Evolutionary conservation across 805 yeast species (phyloP).

Genomic region (Teunomyces barrocoloradensis): DNA sequence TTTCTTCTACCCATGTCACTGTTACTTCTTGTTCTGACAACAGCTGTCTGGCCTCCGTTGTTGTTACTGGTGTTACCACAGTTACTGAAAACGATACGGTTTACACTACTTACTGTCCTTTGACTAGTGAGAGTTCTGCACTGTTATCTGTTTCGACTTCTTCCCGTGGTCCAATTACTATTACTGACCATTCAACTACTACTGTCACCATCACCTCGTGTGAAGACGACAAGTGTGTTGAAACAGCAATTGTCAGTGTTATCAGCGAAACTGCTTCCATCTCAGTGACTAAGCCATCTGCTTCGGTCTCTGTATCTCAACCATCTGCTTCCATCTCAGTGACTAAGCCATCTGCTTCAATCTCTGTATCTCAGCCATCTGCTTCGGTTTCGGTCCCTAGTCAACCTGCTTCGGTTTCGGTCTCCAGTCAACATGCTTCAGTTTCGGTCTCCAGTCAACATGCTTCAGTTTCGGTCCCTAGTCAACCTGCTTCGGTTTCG

Average conservation of each 20-base stretch:
- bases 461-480: not conserved
- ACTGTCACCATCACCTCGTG: not conserved
- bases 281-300: not conserved
- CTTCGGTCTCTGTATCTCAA: not conserved
- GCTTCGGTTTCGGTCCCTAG: not conserved
- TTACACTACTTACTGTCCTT: constrained; percentile 19
- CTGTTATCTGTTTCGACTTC: not conserved
- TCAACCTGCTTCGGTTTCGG: not conserved
- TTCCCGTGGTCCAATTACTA: constrained; percentile 8
- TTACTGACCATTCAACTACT: constrained; percentile 15
- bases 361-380: not conserved
- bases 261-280: not conserved
- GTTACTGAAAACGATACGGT: constrained; percentile 28
- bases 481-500: not conserved
- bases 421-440: not conserved
- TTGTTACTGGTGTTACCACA: constrained; percentile 37
- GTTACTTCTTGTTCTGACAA: constrained; percentile 34
- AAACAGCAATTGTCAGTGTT: not conserved
- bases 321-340: not conserved
- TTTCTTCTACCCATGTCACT: constrained; percentile 27
- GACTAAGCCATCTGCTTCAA: not conserved
- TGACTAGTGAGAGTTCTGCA: not conserved
- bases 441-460: not conserved
- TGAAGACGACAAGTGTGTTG: not conserved
- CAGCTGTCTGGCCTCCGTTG: constrained; percentile 20